These are phyloP conservation scores for Tetradesmus lagerheimii DNA, from an alignment of 139 green algal genomes.

Conservation along the genomic window DNA sequence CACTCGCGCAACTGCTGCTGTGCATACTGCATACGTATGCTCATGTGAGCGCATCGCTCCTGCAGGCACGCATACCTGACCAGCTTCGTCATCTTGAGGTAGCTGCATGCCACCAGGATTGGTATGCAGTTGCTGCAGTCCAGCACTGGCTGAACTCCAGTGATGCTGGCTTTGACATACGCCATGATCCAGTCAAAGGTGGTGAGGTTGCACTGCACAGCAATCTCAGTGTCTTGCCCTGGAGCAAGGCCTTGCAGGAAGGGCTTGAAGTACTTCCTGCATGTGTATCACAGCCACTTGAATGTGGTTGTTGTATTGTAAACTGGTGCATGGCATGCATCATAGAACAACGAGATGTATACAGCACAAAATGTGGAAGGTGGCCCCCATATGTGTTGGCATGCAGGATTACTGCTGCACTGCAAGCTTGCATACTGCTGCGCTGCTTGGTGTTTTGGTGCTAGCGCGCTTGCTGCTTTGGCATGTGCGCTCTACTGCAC, in stretches of 20 bases:
- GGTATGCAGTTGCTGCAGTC: constrained; percentile 29
- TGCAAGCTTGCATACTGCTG: no score
- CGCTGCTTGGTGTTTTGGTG: no score
- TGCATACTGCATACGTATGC: background rate
- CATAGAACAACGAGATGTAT: no score
- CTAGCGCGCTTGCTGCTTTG: no score
- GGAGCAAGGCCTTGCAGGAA: background rate
- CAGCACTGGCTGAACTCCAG: background rate
- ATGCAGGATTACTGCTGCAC: no score
- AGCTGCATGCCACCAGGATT: constrained; percentile 20
- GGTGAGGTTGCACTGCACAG: constrained; percentile 41
- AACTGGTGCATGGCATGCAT: no score
- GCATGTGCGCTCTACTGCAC: no score
- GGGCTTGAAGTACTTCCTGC: background rate
- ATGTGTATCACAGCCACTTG: background rate
- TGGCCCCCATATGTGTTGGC: no score
- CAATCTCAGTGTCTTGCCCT: constrained; percentile 38
- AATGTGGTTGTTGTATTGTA: no score
- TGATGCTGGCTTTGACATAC: constrained; percentile 24
- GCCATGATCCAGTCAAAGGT: constrained; percentile 50
- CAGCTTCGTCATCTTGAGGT: constrained; percentile 26
- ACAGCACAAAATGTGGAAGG: no score
- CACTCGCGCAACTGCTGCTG: background rate
- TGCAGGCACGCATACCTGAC: background rate
- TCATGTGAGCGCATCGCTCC: no score